Conservation (phyloP, 768 basidiomycete species). For the Rhizopogon sp. region DNA sequence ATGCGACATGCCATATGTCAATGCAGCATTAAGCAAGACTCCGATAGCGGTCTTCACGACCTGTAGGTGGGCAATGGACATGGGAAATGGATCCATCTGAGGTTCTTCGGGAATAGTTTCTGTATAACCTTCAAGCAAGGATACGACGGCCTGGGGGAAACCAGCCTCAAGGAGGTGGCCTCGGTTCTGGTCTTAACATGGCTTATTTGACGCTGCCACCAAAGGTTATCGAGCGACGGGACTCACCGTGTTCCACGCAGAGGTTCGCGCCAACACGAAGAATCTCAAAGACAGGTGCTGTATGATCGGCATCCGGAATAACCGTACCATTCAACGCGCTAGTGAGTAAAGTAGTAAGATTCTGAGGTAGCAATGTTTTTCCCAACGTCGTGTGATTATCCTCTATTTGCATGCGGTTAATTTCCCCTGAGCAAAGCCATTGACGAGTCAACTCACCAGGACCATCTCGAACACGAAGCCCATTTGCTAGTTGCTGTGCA, state of each 20-base stretch:
- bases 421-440: neutral
- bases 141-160: constrained; percentile 62
- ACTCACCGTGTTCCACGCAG: constrained; percentile 77
- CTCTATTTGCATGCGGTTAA: constrained; percentile 34
- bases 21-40: constrained; percentile 69
- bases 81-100: constrained; percentile 39
- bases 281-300: constrained; percentile 57
- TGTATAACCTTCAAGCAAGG: constrained; percentile 63
- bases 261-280: constrained; percentile 79
- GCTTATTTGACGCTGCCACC: constrained; percentile 3
- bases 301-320: constrained; percentile 40
- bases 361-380: constrained; percentile 56
- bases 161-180: constrained; percentile 64
- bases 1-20: constrained; percentile 61
- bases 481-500: constrained; percentile 57
- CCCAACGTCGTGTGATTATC: constrained; percentile 73
- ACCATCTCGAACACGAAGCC: constrained; percentile 51
- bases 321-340: constrained; percentile 46
- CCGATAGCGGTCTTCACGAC: constrained; percentile 76
- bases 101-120: constrained; percentile 35
- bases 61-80: constrained; percentile 60
- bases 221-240: neutral
- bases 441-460: constrained; percentile 33
- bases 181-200: constrained; percentile 64
- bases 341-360: constrained; percentile 56